These are phyloP conservation scores for Choanephora cucurbitarum DNA, from an alignment of 371 early-diverging fungal genomes.

Conservation along the genomic window DNA sequence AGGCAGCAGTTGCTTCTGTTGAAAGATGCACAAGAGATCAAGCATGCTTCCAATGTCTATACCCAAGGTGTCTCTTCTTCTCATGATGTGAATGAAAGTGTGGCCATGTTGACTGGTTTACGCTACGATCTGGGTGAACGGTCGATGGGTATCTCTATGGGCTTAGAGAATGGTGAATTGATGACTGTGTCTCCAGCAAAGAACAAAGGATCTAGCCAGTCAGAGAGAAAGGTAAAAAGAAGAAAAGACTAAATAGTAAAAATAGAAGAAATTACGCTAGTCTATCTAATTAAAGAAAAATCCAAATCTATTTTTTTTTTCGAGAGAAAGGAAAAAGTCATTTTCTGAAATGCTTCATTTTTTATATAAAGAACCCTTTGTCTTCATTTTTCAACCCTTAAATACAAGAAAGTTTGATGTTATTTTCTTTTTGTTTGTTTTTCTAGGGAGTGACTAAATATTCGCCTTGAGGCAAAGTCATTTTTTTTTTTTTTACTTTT, in stretches of 20 bases:
- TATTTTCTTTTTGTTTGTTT: too few species aligned
- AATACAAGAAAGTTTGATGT: too few species aligned
- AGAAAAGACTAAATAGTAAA: neutral
- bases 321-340: too few species aligned
- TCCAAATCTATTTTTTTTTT: too few species aligned
- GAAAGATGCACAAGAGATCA: neutral
- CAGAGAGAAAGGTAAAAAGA: slow-evolving; percentile 25
- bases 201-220: neutral
- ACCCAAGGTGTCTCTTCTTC: slow-evolving; percentile 31
- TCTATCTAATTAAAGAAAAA: too few species aligned
- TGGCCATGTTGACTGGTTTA: slow-evolving; percentile 41
- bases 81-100: slow-evolving; percentile 25
- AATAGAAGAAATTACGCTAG: too few species aligned
- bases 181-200: slow-evolving; percentile 9
- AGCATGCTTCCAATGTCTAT: slow-evolving; percentile 28
- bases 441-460: too few species aligned
- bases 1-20: slow-evolving; percentile 20
- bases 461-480: too few species aligned
- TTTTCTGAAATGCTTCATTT: too few species aligned
- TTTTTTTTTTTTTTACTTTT: too few species aligned
- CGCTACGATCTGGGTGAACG: slow-evolving; percentile 39
- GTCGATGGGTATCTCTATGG: slow-evolving; percentile 38
- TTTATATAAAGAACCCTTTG: too few species aligned
- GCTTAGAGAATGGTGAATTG: slow-evolving; percentile 30
- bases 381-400: too few species aligned